These are phyloP conservation scores for Daucus carota DNA, from an alignment of 129 eudicot genomes.

Conservation along the genomic window DNA sequence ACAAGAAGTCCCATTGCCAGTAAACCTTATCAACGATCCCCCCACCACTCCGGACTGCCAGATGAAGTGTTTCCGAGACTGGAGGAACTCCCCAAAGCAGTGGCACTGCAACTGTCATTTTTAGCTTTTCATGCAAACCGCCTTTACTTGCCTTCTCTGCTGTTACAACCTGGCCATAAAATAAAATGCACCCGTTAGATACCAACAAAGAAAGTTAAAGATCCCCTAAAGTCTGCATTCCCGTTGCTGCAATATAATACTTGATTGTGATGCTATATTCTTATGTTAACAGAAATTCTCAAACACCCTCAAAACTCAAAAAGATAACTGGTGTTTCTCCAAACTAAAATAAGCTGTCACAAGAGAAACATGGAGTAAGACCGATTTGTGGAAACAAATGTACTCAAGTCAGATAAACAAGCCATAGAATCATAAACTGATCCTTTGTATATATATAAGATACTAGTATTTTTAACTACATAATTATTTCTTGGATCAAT, in stretches of 20 bases:
- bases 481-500: too few species aligned
- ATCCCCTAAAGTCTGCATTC: neutral
- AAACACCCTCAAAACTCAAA: neutral
- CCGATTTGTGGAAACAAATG: neutral
- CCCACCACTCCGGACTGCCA: conserved; percentile 90
- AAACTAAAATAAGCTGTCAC: neutral
- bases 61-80: conserved; percentile 81
- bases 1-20: conserved; percentile 96
- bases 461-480: too few species aligned
- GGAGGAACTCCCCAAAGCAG: conserved; percentile 99
- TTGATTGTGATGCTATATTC: neutral
- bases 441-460: neutral
- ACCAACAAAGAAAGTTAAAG: neutral
- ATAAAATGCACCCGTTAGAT: neutral
- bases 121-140: conserved; percentile 78
- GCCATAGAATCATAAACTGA: neutral
- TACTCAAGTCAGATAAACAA: neutral
- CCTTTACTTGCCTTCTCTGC: conserved; percentile 78
- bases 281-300: neutral
- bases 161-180: conserved; percentile 52
- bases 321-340: neutral
- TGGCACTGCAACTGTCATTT: conserved; percentile 95
- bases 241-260: neutral
- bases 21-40: conserved; percentile 92
- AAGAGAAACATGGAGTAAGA: neutral